Evolutionary conservation across 1,139 yeast genomes (phyloP).

Genomic region (Pneumocystis sp.): DNA sequence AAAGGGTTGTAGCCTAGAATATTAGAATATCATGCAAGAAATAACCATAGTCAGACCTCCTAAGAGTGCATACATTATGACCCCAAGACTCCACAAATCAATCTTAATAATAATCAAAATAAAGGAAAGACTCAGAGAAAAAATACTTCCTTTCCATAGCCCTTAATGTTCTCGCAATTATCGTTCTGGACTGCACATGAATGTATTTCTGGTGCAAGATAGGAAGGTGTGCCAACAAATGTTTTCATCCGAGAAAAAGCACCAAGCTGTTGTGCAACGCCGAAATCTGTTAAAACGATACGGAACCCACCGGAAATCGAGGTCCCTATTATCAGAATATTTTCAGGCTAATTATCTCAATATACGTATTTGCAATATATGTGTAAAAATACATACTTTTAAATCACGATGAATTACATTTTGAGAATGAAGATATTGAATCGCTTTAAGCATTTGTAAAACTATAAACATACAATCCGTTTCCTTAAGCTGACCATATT

Average conservation of each 20-base stretch:
- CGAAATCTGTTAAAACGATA: slow-evolving; percentile 50
- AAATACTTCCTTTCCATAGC: slow-evolving; percentile 35
- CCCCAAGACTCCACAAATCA: slow-evolving; percentile 56
- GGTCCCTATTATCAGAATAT: slow-evolving; percentile 39
- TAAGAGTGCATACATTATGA: slow-evolving; percentile 39
- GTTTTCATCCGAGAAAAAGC: slow-evolving; percentile 34
- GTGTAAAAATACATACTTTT: slow-evolving; percentile 22
- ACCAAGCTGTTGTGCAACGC: slow-evolving; percentile 37
- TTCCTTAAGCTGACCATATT: slow-evolving; percentile 34
- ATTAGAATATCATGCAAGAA: not conserved
- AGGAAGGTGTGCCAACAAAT: slow-evolving; percentile 34
- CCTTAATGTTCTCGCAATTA: slow-evolving; percentile 20
- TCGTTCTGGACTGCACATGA: not conserved
- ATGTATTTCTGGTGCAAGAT: slow-evolving; percentile 11
- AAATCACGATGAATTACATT: slow-evolving; percentile 43
- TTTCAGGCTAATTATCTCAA: slow-evolving; percentile 31
- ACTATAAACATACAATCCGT: slow-evolving; percentile 40
- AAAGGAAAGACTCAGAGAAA: not conserved
- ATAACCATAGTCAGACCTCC: slow-evolving; percentile 14
- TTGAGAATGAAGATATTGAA: slow-evolving; percentile 37
- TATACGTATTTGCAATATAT: not conserved
- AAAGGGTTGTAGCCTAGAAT: slow-evolving; percentile 4
- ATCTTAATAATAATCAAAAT: slow-evolving; percentile 17
- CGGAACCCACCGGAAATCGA: slow-evolving; percentile 31
- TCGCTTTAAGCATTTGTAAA: slow-evolving; percentile 41